These are phyloP conservation scores for Ambrosiella beaveri DNA, from an alignment of 2,329 filamentous ascomycete species.

Conservation along the genomic window DNA sequence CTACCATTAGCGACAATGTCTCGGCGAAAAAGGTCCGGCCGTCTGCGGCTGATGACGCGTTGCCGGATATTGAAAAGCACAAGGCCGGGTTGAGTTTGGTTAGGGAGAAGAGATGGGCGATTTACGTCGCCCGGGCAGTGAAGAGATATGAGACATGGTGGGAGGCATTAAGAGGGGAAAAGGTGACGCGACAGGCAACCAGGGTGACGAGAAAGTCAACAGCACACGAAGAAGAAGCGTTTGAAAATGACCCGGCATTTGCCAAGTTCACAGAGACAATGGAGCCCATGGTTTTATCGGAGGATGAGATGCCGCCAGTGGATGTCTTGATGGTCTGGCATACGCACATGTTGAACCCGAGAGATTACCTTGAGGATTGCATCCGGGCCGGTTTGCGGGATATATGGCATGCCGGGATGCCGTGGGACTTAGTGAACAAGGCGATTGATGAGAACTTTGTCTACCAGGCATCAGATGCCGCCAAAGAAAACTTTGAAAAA, in stretches of 20 bases:
- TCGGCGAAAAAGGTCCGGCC: background rate
- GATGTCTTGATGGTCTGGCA: conserved; percentile 72
- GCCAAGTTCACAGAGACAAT: background rate
- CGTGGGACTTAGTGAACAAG: conserved; percentile 42
- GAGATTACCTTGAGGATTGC: conserved; percentile 57
- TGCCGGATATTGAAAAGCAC: conserved; percentile 19
- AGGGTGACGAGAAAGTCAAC: too few relatives aligned
- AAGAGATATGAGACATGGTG: conserved; percentile 55
- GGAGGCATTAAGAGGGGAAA: conserved; percentile 14
- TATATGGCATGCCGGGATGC: conserved; percentile 46
- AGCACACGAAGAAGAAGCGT: background rate
- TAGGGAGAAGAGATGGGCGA: conserved; percentile 55
- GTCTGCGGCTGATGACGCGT: background rate
- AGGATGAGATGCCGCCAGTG: conserved; percentile 15
- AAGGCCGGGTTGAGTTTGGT: conserved; percentile 29
- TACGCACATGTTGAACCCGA: conserved; percentile 60
- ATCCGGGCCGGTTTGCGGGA: conserved; percentile 37
- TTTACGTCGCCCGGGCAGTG: conserved; percentile 51
- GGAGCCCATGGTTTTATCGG: conserved; percentile 9
- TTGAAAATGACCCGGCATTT: background rate
- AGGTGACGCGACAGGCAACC: too few relatives aligned
- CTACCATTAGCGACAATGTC: background rate
- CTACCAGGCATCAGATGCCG: conserved; percentile 31
- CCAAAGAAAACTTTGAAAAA: conserved; percentile 29
- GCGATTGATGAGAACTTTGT: conserved; percentile 43